Conservation (phyloP, 2,329 filamentous ascomycete genomes). For the Penicillium sp. region DNA sequence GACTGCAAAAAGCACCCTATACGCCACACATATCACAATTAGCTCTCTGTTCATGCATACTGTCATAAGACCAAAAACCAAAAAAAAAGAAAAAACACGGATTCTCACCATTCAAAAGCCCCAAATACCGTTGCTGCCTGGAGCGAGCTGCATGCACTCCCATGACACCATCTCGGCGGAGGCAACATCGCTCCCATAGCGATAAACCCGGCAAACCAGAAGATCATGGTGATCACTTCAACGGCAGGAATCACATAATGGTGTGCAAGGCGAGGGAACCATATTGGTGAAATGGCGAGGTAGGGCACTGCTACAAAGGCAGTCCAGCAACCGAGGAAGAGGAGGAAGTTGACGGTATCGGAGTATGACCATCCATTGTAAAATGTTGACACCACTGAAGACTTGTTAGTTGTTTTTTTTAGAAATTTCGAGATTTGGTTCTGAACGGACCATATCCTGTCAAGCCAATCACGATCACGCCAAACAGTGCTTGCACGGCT, state of each 20-base stretch:
- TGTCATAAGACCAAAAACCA: background rate
- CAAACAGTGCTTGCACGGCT: constrained; percentile 64
- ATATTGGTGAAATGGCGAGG: constrained; percentile 66
- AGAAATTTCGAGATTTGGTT: background rate
- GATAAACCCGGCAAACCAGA: constrained; percentile 87
- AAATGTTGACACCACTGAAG: constrained; percentile 57
- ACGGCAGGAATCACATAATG: constrained; percentile 64
- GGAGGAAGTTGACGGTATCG: constrained; percentile 68
- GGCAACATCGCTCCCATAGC: constrained; percentile 68
- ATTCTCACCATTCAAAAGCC: constrained; percentile 49
- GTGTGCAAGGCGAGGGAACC: constrained; percentile 62
- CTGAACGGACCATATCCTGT: constrained; percentile 66
- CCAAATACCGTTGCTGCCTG: constrained; percentile 55
- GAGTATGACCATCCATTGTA: constrained; percentile 50
- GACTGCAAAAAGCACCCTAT: constrained; percentile 47
- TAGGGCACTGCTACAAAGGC: constrained; percentile 67
- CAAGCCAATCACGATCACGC: constrained; percentile 72
- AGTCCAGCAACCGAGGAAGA: constrained; percentile 78
- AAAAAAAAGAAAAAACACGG: background rate
- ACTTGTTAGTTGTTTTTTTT: constrained; percentile 4
- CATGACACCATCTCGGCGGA: constrained; percentile 55
- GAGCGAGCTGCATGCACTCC: constrained; percentile 57
- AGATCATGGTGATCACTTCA: constrained; percentile 73
- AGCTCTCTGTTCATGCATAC: background rate
- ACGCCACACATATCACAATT: background rate